Conservation (phyloP, 1,284 basidiomycete genomes). For the Anthracocystis setariae region DNA sequence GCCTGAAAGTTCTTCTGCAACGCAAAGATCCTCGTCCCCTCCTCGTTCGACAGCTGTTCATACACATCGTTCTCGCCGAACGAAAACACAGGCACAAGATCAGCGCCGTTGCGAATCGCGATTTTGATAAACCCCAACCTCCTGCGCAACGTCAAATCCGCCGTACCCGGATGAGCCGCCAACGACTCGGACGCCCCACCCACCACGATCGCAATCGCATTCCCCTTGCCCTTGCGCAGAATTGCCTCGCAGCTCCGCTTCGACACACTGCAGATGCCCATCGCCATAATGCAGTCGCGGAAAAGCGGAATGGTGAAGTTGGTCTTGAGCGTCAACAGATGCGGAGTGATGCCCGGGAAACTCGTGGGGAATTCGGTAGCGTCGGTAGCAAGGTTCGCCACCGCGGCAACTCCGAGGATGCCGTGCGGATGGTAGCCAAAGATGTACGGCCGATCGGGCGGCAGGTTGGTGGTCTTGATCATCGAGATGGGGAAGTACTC, state of each 20-base stretch:
- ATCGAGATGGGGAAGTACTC: constrained; percentile 84
- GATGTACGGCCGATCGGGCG: constrained; percentile 88
- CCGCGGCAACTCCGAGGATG: constrained; percentile 75
- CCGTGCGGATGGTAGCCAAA: constrained; percentile 74
- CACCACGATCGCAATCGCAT: constrained; percentile 90
- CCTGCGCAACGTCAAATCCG: constrained; percentile 84
- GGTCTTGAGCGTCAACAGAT: constrained; percentile 83
- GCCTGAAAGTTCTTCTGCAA: constrained; percentile 61
- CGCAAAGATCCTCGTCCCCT: constrained; percentile 84
- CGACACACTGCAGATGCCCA: constrained; percentile 92
- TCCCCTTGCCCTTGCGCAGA: constrained; percentile 71
- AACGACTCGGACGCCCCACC: constrained; percentile 95
- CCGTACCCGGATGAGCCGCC: constrained; percentile 91
- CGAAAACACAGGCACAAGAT: constrained; percentile 69
- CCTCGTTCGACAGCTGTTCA: constrained; percentile 92
- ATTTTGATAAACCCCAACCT: constrained; percentile 91
- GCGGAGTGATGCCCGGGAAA: constrained; percentile 91
- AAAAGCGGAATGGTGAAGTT: constrained; percentile 95
- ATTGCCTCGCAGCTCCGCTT: constrained; percentile 90
- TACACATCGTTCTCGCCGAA: constrained; percentile 99
- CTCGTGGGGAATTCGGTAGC: constrained; percentile 89
- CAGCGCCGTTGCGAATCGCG: constrained; percentile 84
- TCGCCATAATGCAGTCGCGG: constrained; percentile 78
- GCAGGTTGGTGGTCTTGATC: constrained; percentile 75
- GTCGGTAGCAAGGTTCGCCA: constrained; percentile 93